Percentiles rank a stretch among this genome's conserved stretches.
These are phyloP conservation scores for Saturnispora serradocipensis DNA, from an alignment of 805 yeast genomes.

Conservation along the genomic window DNA sequence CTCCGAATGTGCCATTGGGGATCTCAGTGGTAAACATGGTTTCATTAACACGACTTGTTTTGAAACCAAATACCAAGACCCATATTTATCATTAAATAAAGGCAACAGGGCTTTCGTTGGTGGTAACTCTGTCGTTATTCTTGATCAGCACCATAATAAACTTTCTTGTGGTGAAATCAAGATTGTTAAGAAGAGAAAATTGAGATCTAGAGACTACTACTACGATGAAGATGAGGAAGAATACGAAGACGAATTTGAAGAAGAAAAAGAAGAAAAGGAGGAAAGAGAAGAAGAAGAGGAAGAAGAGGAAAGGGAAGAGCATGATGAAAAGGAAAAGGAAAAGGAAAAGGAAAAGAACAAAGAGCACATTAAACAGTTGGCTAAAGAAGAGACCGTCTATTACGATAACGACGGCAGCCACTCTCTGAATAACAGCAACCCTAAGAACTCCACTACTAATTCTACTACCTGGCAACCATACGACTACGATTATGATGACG, in stretches of 20 bases:
- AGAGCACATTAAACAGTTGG: neutral
- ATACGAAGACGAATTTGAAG: neutral
- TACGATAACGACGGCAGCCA: neutral
- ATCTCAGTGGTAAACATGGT: slow-evolving; percentile 73
- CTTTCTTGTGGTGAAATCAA: slow-evolving; percentile 58
- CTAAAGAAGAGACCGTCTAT: neutral
- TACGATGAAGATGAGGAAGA: slow-evolving; percentile 2
- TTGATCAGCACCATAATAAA: slow-evolving; percentile 43
- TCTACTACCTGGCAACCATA: neutral
- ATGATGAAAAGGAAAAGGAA: neutral
- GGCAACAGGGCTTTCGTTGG: slow-evolving; percentile 48
- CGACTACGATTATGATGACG: neutral
- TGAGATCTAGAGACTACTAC: slow-evolving; percentile 20
- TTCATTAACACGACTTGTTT: slow-evolving; percentile 61
- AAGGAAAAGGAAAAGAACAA: neutral
- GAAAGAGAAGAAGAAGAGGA: neutral
- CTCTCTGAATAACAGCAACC: neutral
- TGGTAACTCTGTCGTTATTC: slow-evolving; percentile 48
- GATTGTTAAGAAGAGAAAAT: slow-evolving; percentile 21
- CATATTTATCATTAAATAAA: slow-evolving; percentile 53
- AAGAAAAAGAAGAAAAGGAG: neutral
- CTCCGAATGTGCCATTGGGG: slow-evolving; percentile 60
- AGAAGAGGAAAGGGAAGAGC: neutral
- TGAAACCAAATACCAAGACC: slow-evolving; percentile 54
- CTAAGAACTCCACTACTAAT: neutral